Evolutionary conservation across 192 early-diverging fungal genomes (phyloP), one percentile per base, ranked within the genome.

Genomic region (Coemansia sp.): DNA sequence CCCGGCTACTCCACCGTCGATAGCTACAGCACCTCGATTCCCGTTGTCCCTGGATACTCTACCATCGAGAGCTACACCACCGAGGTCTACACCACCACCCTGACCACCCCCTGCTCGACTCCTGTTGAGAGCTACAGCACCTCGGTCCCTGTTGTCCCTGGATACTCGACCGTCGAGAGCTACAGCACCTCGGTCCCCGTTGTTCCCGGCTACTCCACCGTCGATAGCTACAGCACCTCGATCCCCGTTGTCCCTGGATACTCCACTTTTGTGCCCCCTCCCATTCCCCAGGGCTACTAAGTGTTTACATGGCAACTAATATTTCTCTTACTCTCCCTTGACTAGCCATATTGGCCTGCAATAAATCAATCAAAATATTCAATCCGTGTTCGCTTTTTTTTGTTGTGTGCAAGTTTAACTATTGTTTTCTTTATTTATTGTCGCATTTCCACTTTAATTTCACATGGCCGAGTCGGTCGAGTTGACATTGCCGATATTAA

Each of bases 11-110:
- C 54, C 33, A 15, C 53, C 7, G 58, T 62, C 33, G 57, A 55
- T 29, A 37, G 29, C 5, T 36, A 65, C 43, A 57, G 37, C 44
- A 61, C 58, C 70, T 21, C 50, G 6, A 18, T 29, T 5, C 52
- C 62, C 2, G 18, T 52, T 10, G 43, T 38, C 4, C 62, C 52
- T 1, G 56, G 32, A 8, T 54, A 58, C 48, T 21, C 43, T 34
- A 53, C 56, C 53, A 56, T 57, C 14, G 56, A 58, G 52, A 58
- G 36, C 37, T 52, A 42, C 53, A 68, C 58, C 42, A 54, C 65
- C 52, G 26, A 19, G 8, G 65, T 52, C 34, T 46, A 56, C 14
- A 39, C 48, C 22, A 10, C 26, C 37, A 1, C 8, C 26, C 40
- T 32, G 50, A 53, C 24, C 11, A 37, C 15, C 15, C 33, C 53